Base-by-base conservation (phyloP, 2,329 filamentous ascomycete genomes). In the Trichophyton schoenleinii region DNA sequence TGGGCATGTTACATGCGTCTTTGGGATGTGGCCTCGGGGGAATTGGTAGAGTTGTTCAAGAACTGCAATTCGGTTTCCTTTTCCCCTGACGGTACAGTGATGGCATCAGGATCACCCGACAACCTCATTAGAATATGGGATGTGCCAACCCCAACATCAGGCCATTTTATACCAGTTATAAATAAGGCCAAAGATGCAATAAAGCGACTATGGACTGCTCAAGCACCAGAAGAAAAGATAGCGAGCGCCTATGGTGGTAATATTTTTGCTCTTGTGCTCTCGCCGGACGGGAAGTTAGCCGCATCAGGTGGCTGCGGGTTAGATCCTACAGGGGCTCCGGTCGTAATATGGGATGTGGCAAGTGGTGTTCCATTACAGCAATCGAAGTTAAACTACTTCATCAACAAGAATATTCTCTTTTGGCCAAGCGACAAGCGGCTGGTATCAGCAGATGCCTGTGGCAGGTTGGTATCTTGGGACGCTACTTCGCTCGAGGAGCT, bases 31-130 rank as follows among this genome's bases (percentile, higher is more conserved):
- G 20, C n/a, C 15, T 55, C 61, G 28, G 61, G 61, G n/a, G 20
- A 15, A 25, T 1, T 36, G 11, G 11, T 55, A 11, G 15, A 46
- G 15, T 20, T 41, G 15, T 28, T 44, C 18, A 25, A n/a, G 34
- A 53, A 22, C 11, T n/a, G 55, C 25, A 18, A 22, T 11, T 20
- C 44, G 25, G 46, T 60, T n/a, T 44, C 59, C 20, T 60, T 52
- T 46, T 60, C 59, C n/a, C 46, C 25, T 5, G 46, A 60, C 22
- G 11, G 25, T 31, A 18, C 20, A 3, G 15, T 44, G 38, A 11
- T 55, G 9, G 57, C 28, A 31, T 58, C 49, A n/a, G 60, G 52
- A 22, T 61, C 49, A 8, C 25, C n/a, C 42, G 59, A 60, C 15
- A 8, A 22, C 4, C 53, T 46, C 11, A 31, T 60, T 42, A 13